Base-by-base conservation (phyloP, 2,329 filamentous ascomycete species). In the Pyrenochaeta sp. region DNA sequence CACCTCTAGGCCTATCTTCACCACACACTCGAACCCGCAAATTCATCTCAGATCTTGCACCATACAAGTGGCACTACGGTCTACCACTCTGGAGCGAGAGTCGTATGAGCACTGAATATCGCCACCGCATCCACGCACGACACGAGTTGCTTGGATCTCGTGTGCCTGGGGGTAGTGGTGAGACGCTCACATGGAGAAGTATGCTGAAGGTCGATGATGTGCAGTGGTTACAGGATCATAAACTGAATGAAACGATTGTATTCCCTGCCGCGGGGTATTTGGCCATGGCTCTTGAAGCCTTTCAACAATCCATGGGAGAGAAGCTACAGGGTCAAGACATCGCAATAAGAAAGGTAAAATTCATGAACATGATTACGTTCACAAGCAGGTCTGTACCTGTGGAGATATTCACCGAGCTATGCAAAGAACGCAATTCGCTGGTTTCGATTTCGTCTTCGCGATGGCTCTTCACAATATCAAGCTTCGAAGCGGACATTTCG, bases 181-280 rank as follows among this genome's bases (percentile, higher is more conserved):
- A 27, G 71, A 0, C 66, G 76, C 11, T 78, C 79, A 0, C 41
- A 54, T 84, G 79, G 78, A 63, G 78, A 0, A 80, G 79, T 40
- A 41, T 79, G 2, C 58, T 82, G 2, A 63, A 68, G 2, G 47
- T 77, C 2, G 64, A 71, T 0, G 72, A 81, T 33, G 50, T 75
- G 0, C 75, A 79, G 0, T 84, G 82, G 82, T 44, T 83, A 2
- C 56, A 58, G 0, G 77, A 81, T 35, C 80, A 85, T 55, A 12
- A 36, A 12, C 11, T 33, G n/a, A 15, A 15, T 15, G 31, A 15
- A 5, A 15, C 11, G 11, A 15, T 15, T 14, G 31, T 33, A 4
- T 33, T 33, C n/a, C 31, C 31, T 33, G 31, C 31, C 4, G 31
- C 31, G 11, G 31, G 31, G n/a, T 33, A 33, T 15, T 11, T 33